These are phyloP conservation scores for Pseudonitzschia multiseries DNA, from an alignment of 108 stramenopile genomes.

Conservation along the genomic window DNA sequence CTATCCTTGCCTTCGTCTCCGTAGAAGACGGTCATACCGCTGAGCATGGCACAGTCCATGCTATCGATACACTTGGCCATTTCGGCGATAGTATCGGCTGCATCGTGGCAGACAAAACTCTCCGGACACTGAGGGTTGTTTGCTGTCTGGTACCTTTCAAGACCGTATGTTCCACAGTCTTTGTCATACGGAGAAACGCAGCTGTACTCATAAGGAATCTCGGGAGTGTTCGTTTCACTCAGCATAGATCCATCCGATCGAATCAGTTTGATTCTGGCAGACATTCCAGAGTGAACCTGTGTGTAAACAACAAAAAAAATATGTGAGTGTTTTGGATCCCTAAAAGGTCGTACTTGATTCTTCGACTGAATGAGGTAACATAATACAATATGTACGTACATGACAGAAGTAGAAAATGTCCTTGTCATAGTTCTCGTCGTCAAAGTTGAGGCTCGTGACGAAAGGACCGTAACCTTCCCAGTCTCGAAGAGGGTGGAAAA, in stretches of 20 bases:
- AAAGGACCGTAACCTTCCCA: slow-evolving; percentile 69
- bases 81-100: slow-evolving; percentile 10
- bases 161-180: slow-evolving; percentile 67
- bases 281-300: slow-evolving; percentile 69
- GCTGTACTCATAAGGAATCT: slow-evolving; percentile 61
- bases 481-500: slow-evolving; percentile 70
- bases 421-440: slow-evolving; percentile 39
- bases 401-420: slow-evolving; percentile 96
- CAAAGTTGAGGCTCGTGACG: slow-evolving; percentile 61
- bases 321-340: not conserved
- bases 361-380: not conserved
- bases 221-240: slow-evolving; percentile 30
- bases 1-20: slow-evolving; percentile 28
- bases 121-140: slow-evolving; percentile 45
- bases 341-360: not conserved
- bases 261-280: slow-evolving; percentile 71
- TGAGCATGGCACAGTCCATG: slow-evolving; percentile 74
- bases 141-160: slow-evolving; percentile 43
- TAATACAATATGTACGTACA: slow-evolving; percentile 36
- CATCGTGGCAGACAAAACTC: slow-evolving; percentile 48
- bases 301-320: not conserved
- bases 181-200: slow-evolving; percentile 42
- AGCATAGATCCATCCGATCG: slow-evolving; percentile 38
- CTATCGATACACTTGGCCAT: slow-evolving; percentile 60
- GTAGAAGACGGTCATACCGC: slow-evolving; percentile 53